A percentile compares a stretch with the other conserved stretches of the same genome.
Evolutionary conservation across 176 grass and related monocot genomes (phyloP).

Genomic region (Paspalum vaginatum): DNA sequence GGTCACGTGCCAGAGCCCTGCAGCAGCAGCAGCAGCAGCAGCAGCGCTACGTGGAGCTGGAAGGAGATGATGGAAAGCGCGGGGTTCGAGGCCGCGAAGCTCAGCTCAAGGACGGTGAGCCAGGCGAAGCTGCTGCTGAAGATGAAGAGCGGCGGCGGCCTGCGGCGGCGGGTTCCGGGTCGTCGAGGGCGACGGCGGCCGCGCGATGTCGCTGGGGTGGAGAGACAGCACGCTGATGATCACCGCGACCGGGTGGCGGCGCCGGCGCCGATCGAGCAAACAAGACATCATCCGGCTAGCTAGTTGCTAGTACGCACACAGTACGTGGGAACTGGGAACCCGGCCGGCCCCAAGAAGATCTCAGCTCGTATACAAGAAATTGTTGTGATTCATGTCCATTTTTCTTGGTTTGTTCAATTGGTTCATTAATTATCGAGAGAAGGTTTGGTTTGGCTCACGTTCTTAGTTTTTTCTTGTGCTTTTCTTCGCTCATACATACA

Average conservation of each 20-base stretch:
- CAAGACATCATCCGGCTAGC: not conserved
- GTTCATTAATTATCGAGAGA: conserved; percentile 28
- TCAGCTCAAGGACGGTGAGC: conserved; percentile 80
- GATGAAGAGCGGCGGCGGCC: conserved; percentile 63
- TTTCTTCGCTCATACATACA: conserved; percentile 25
- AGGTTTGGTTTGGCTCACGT: not conserved
- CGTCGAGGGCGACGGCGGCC: conserved; percentile 45
- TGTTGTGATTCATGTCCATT: no score
- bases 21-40: not conserved
- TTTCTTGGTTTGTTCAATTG: conserved; percentile 42
- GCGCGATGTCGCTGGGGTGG: conserved; percentile 64
- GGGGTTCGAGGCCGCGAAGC: conserved; percentile 53
- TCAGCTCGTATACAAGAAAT: no score
- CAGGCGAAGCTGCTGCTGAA: conserved; percentile 89
- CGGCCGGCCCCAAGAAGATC: no score
- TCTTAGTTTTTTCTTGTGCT: conserved; percentile 17
- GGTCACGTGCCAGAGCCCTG: not conserved
- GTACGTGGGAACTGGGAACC: no score
- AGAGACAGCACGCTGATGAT: conserved; percentile 53
- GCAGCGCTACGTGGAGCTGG: conserved; percentile 31
- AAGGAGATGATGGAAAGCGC: conserved; percentile 55
- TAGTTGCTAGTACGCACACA: no score
- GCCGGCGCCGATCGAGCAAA: conserved; percentile 9
- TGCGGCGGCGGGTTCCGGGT: conserved; percentile 59
- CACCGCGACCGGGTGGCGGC: conserved; percentile 53